phyloP scores from a whole-genome alignment of 331 rosid genomes.

The Spiraea crenata region DNA sequence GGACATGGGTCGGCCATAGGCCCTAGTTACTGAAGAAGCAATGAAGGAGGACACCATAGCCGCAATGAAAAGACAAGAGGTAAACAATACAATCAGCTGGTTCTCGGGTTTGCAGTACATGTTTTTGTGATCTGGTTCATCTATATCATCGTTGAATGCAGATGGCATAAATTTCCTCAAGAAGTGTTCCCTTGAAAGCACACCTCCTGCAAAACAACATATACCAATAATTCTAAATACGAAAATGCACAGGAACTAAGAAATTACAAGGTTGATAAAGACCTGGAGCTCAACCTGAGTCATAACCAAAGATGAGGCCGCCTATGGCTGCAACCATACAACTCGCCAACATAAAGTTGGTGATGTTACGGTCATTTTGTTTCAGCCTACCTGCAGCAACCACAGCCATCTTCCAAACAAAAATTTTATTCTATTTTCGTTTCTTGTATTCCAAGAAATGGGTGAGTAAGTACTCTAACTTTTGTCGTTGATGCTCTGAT shows the following conservation, averaged over 20 bases:
- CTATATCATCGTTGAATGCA: background rate
- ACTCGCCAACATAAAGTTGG: constrained; percentile 30
- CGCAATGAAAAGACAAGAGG: constrained; percentile 36
- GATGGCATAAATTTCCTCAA: constrained; percentile 27
- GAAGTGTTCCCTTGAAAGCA: constrained; percentile 29
- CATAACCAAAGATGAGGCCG: constrained; percentile 58
- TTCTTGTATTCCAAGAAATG: background rate
- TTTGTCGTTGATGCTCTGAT: background rate
- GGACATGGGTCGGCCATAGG: constrained; percentile 26
- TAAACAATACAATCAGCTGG: constrained; percentile 25
- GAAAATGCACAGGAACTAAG: background rate
- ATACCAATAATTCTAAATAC: no score
- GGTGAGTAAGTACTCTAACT: background rate
- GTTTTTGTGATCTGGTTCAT: background rate
- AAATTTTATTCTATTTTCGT: background rate
- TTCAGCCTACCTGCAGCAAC: constrained; percentile 11
- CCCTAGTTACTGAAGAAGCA: constrained; percentile 33
- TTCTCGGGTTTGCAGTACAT: constrained; percentile 30
- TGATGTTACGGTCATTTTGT: constrained; percentile 28
- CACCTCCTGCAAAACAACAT: constrained; percentile 31
- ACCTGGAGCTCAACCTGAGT: constrained; percentile 36
- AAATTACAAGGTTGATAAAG: background rate
- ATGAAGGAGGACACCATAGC: constrained; percentile 32
- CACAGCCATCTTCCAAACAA: constrained; percentile 18
- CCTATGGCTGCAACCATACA: constrained; percentile 50